These are phyloP conservation scores for Fusarium begoniae DNA, from an alignment of 2,329 filamentous ascomycete species.

Conservation along the genomic window DNA sequence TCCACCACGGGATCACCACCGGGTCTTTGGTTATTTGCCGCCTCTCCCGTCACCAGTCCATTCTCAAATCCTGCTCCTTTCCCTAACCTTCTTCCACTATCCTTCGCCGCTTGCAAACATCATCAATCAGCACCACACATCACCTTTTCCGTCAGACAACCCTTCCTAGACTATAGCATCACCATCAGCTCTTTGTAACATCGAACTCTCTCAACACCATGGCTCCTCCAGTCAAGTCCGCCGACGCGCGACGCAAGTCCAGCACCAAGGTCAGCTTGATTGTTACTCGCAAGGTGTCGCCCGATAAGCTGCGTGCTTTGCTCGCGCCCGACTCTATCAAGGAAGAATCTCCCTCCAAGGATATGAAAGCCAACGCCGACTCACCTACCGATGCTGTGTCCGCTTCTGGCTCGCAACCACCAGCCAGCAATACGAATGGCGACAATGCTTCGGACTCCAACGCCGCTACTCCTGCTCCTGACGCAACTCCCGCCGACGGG, in stretches of 20 bases:
- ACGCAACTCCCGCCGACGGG: conserved; percentile 57
- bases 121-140: conserved; percentile 1
- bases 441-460: conserved; percentile 69
- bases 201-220: conserved; percentile 37
- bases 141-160: conserved; percentile 3
- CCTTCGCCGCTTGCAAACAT: conserved; percentile 15
- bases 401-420: conserved; percentile 43
- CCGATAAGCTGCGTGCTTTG: conserved; percentile 61
- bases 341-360: conserved; percentile 55
- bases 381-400: conserved; percentile 56
- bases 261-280: conserved; percentile 51
- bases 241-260: conserved; percentile 52
- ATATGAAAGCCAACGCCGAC: conserved; percentile 50
- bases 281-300: conserved; percentile 63
- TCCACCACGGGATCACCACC: conserved; percentile 43
- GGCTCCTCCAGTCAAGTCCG: conserved; percentile 48
- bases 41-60: conserved; percentile 40
- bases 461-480: conserved; percentile 65
- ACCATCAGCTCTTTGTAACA: conserved; percentile 21
- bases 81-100: conserved; percentile 16
- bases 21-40: conserved; percentile 41
- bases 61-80: conserved; percentile 35
- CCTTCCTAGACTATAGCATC: conserved; percentile 12
- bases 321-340: conserved; percentile 55
- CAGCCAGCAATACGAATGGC: conserved; percentile 55